Evolutionary conservation across 257 asterid species (phyloP), one percentile per base, ranked within the genome.

Genomic region (Capsicum chinense): DNA sequence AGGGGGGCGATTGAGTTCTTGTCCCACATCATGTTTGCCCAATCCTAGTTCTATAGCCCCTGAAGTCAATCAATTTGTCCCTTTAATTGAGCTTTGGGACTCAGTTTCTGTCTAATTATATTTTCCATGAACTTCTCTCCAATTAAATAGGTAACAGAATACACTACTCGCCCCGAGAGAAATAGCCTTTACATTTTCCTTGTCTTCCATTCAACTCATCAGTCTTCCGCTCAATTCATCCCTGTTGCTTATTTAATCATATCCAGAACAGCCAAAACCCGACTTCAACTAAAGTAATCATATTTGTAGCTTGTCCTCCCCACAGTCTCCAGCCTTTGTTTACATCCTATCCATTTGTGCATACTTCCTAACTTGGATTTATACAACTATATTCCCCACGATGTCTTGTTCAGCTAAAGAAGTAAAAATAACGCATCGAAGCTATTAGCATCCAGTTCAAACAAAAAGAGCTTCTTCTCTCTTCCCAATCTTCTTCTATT

Each of bases 161-260:
- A 71, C 79, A 9, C n/a, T 71, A 50, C 17, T 71, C 39, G 10
- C 2, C 39, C 58, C 5, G 11, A 71, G 17, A 47, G 57, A 71
- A 0, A 44, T 70, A 17, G 35, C 39, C 57, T 44, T 47, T 2
- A 47, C 39, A 47, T 47, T 47, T 71, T 11, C 35, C 58, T n/a
- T 47, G 58, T n/a, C 1, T 47, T 10, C 42, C 3, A 71, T 5
- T n/a, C 80, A 71, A 47, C 80, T 47, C 58, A n/a, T 13, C 39
- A 44, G 35, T 71, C 11, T 71, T 71, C 50, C 80, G 47, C 58
- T n/a, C 58, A 71, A 71, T 71, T 10, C 80, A 47, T 47, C 57
- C 39, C 5, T 58, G 3, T 16, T 69, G 17, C 47, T n/a, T 11
- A 44, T n/a, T 17, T 71, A 71, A 17, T 37, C 58, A 71, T 50